phyloP scores from a whole-genome alignment of 179 eudicot species.

The Monotropa hypopitys region DNA sequence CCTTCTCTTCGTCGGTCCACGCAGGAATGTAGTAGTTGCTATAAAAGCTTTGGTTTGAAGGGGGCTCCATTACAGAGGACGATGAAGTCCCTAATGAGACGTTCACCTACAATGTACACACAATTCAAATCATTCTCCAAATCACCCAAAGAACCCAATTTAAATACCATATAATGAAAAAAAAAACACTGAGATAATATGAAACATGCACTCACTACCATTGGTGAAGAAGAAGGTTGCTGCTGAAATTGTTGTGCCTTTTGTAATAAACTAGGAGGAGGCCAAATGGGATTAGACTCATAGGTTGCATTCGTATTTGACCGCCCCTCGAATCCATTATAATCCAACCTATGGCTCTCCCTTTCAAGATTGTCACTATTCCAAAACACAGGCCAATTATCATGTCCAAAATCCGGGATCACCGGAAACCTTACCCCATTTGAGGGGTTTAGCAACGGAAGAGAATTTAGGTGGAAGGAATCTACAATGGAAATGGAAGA shows the following conservation, averaged over 20 bases:
- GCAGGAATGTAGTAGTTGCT: slow-evolving; percentile 24
- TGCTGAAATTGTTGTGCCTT: slow-evolving; percentile 35
- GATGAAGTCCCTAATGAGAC: slow-evolving; percentile 35
- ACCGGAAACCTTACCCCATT: slow-evolving; percentile 19
- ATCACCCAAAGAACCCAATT: background rate
- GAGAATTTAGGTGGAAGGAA: slow-evolving; percentile 13
- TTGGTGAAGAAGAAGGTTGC: slow-evolving; percentile 40
- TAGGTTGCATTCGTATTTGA: slow-evolving; percentile 21
- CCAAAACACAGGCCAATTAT: slow-evolving; percentile 30
- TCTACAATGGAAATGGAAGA: slow-evolving; percentile 19
- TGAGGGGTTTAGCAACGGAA: slow-evolving; percentile 16
- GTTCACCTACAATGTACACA: slow-evolving; percentile 35
- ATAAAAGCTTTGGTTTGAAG: slow-evolving; percentile 70
- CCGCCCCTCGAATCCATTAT: slow-evolving; percentile 15
- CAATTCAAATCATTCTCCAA: background rate
- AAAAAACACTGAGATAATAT: background rate
- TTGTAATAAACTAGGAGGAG: slow-evolving; percentile 24
- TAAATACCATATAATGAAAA: background rate
- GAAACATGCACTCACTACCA: slow-evolving; percentile 21
- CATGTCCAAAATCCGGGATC: slow-evolving; percentile 13
- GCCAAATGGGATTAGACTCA: slow-evolving; percentile 24
- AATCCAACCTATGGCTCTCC: slow-evolving; percentile 28
- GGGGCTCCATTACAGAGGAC: slow-evolving; percentile 59
- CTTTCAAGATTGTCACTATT: slow-evolving; percentile 34
- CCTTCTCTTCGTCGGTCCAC: slow-evolving; percentile 63